These are phyloP conservation scores for Kockovaella imperatae DNA, from an alignment of 768 basidiomycete genomes.

Conservation along the genomic window DNA sequence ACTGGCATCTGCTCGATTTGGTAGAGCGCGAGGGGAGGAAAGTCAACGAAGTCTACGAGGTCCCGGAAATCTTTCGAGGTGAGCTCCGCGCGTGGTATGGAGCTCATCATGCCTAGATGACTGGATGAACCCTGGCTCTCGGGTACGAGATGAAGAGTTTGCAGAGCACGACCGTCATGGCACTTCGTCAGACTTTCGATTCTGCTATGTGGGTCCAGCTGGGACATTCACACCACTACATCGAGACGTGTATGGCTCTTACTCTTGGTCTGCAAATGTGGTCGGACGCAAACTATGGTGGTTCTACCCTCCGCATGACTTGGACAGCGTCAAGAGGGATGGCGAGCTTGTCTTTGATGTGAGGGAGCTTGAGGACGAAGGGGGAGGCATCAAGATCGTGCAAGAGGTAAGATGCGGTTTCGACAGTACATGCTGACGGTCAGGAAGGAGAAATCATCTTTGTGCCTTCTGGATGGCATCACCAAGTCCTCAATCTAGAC, in stretches of 20 bases:
- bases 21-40: constrained; percentile 28
- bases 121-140: constrained; percentile 33
- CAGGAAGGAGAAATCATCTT: constrained; percentile 44
- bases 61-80: constrained; percentile 38
- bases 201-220: constrained; percentile 41
- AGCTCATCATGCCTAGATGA: constrained; percentile 24
- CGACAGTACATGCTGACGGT: neutral
- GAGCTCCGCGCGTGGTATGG: too few species aligned
- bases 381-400: constrained; percentile 22
- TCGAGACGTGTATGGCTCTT: constrained; percentile 43
- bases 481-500: constrained; percentile 40
- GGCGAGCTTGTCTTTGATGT: constrained; percentile 34
- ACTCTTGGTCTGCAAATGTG: constrained; percentile 44
- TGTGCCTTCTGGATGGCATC: constrained; percentile 44
- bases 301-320: constrained; percentile 36
- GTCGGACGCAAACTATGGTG: constrained; percentile 44
- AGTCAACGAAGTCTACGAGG: constrained; percentile 33
- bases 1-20: constrained; percentile 42
- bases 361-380: constrained; percentile 19
- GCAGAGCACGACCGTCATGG: neutral
- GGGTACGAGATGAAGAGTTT: neutral
- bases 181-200: constrained; percentile 31
- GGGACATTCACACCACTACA: constrained; percentile 43
- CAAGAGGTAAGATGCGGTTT: constrained; percentile 22
- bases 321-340: constrained; percentile 5